phyloP scores from a whole-genome alignment of 371 early-diverging fungal genomes.

The Mucor indicus region DNA sequence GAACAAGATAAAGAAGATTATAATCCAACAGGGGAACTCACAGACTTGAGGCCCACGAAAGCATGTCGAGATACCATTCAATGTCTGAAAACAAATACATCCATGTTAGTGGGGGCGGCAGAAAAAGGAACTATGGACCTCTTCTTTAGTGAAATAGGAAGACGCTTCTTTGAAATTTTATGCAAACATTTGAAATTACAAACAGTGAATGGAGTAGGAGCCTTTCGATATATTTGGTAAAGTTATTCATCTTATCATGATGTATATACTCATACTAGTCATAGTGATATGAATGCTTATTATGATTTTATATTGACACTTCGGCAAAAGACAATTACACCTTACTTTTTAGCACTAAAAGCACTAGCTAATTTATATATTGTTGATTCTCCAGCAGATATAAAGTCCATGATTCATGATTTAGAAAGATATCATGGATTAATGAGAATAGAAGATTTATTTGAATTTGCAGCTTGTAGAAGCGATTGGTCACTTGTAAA shows the following conservation, averaged over 20 bases:
- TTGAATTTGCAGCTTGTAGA: slow-evolving; percentile 85
- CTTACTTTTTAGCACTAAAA: slow-evolving; percentile 84
- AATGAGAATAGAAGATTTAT: slow-evolving; percentile 85
- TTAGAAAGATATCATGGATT: slow-evolving; percentile 79
- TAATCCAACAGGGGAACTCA: slow-evolving; percentile 54
- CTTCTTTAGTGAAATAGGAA: slow-evolving; percentile 86
- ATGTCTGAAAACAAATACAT: slow-evolving; percentile 74
- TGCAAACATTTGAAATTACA: slow-evolving; percentile 78
- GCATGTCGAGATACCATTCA: slow-evolving; percentile 70
- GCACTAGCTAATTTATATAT: slow-evolving; percentile 90
- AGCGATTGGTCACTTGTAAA: slow-evolving; percentile 86
- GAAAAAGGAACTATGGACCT: slow-evolving; percentile 89
- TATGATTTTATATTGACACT: slow-evolving; percentile 57
- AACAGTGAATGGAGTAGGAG: slow-evolving; percentile 77
- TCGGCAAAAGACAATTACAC: slow-evolving; percentile 68
- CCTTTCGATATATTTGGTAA: slow-evolving; percentile 75
- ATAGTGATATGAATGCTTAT: slow-evolving; percentile 86
- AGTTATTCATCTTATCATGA: neutral
- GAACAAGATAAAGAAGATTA: slow-evolving; percentile 69
- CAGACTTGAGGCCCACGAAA: slow-evolving; percentile 68
- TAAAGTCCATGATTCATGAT: slow-evolving; percentile 84
- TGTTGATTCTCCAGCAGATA: slow-evolving; percentile 75
- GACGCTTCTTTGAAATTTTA: slow-evolving; percentile 78
- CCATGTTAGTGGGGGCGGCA: slow-evolving; percentile 69
- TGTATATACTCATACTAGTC: too few relatives aligned